Percentiles rank a stretch among this genome's conserved stretches.
These are phyloP conservation scores for Lasiosphaeria miniovina DNA, from an alignment of 495 filamentous ascomycete genomes.

Conservation along the genomic window DNA sequence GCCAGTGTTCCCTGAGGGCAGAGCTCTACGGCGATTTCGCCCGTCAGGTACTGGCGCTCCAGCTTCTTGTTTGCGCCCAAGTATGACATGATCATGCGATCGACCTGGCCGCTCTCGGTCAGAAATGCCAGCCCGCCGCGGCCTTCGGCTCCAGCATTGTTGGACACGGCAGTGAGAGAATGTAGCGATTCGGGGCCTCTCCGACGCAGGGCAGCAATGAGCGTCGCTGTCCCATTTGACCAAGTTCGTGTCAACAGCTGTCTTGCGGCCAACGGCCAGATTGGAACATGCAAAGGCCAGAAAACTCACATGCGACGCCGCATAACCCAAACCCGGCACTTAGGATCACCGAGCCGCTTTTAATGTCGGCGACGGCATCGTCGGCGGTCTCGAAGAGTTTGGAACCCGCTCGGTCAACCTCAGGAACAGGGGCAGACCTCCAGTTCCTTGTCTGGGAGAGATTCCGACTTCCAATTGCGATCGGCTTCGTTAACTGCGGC, in stretches of 20 bases:
- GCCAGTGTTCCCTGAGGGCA: constrained; percentile 65
- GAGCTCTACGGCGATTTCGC: constrained; percentile 61
- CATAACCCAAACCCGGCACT: constrained; percentile 63
- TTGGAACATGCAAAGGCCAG: neutral
- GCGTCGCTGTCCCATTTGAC: constrained; percentile 33
- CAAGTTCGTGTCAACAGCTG: neutral
- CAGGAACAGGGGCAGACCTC: constrained; percentile 25
- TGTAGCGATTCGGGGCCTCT: constrained; percentile 45
- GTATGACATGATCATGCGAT: constrained; percentile 58
- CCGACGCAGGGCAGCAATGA: constrained; percentile 48
- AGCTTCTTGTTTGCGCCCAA: constrained; percentile 62
- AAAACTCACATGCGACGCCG: constrained; percentile 52
- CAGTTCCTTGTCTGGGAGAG: constrained; percentile 23
- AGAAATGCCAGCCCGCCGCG: constrained; percentile 55
- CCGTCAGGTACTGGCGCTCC: constrained; percentile 61
- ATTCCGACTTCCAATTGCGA: neutral
- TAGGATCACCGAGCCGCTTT: constrained; percentile 55
- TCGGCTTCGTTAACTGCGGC: neutral
- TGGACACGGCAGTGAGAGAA: constrained; percentile 60
- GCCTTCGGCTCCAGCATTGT: constrained; percentile 59
- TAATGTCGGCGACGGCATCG: constrained; percentile 58
- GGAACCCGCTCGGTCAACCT: constrained; percentile 39
- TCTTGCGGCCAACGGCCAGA: neutral
- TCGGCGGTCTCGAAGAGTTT: constrained; percentile 57
- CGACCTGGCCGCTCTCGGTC: constrained; percentile 53